Base-by-base conservation (phyloP, 2,329 filamentous ascomycete species). In the Cryphonectria japonica region DNA sequence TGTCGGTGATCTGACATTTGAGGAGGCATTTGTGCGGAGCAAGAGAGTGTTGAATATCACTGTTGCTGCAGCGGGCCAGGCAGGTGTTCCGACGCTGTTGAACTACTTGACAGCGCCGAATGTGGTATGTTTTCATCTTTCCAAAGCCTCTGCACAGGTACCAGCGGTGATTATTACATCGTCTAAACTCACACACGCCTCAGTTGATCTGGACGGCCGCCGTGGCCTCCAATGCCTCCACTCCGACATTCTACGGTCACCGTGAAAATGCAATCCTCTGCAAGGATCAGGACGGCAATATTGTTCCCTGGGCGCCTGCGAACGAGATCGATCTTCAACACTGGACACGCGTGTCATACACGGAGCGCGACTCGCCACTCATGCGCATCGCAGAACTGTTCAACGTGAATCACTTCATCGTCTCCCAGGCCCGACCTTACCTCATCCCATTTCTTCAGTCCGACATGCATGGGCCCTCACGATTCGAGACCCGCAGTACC, bases 31-130 rank as follows among this genome's bases (percentile, higher is more conserved):
- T 77, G 88, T 91, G 67, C 89, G 90, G 73, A 97, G 94, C 54
- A 96, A 96, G 78, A 86, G 94, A 66, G 90, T 97, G 3, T 83
- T 98, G 75, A 98, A 98, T 78, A 98, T 98, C 74, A 97, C 94
- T 0, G 91, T 98, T 32, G 92, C 93, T 0, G 93, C 92, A 1
- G 90, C 89, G 32, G 89, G 89, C 7, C 89, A 91, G 73, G 90
- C 89, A 19, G 93, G 93, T 46, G 89, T 95, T 1, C 95, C 95
- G 1, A 94, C 92, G 63, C 83, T 98, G 43, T 87, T 98, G 46
- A 98, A 98, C 80, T 96, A 98, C 78, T 86, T 98, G 66, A 98
- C 95, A 1, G 93, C 95, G 2, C 95, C 95, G 3, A 95, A 98
- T 78, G 94, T 98, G 76, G 92, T 94, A 87, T 75, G 92, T 90